A percentile compares a stretch with the other conserved stretches of the same genome.
phyloP scores from a whole-genome alignment of 1,139 yeast species.

The Arxiozyma slooffiae region DNA sequence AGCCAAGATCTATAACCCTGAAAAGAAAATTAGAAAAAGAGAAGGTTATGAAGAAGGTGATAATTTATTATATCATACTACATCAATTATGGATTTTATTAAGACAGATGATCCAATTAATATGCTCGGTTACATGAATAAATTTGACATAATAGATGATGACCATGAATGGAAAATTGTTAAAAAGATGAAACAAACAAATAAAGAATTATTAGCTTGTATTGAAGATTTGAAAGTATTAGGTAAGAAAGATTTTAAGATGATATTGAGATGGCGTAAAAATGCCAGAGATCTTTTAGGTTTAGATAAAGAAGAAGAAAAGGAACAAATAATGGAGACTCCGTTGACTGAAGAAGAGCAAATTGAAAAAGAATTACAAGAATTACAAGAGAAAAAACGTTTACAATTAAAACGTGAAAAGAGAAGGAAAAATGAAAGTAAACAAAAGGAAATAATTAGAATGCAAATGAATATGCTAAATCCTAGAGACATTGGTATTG shows the following conservation, averaged over 20 bases:
- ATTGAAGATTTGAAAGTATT: conserved; percentile 84
- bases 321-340: conserved; percentile 46
- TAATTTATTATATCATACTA: conserved; percentile 61
- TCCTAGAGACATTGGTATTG: conserved; percentile 86
- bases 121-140: conserved; percentile 62
- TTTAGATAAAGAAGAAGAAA: conserved; percentile 46
- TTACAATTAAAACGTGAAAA: conserved; percentile 67
- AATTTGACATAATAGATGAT: conserved; percentile 49
- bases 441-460: conserved; percentile 80
- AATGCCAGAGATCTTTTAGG: conserved; percentile 74
- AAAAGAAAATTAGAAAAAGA: conserved; percentile 80
- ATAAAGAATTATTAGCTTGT: conserved; percentile 70
- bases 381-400: conserved; percentile 62
- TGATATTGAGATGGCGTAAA: conserved; percentile 76
- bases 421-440: conserved; percentile 69
- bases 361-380: conserved; percentile 73
- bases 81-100: conserved; percentile 72
- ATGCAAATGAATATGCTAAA: conserved; percentile 96
- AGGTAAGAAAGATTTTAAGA: conserved; percentile 87
- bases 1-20: conserved; percentile 90
- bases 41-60: conserved; percentile 97
- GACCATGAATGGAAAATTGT: conserved; percentile 67
- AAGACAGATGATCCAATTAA: conserved; percentile 75
- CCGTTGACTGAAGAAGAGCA: conserved; percentile 79
- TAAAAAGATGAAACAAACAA: conserved; percentile 63